Evolutionary conservation across 2,329 filamentous ascomycete genomes (phyloP), one percentile per base, ranked within the genome.

Genomic region (Periconia sp.): DNA sequence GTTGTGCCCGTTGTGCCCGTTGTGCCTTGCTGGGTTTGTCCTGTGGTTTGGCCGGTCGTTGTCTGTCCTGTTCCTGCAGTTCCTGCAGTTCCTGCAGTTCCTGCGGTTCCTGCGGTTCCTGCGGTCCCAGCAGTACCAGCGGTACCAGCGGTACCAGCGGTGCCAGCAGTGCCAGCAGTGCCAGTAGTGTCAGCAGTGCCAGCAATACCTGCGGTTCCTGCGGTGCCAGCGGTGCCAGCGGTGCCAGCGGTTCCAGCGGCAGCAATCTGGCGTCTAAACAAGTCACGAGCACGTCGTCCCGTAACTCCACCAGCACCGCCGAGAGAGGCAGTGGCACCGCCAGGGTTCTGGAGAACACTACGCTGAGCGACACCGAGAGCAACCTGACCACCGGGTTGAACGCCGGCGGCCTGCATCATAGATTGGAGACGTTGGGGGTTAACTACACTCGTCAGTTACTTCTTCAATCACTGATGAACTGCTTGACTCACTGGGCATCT

Each of bases 361-460:
- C 71, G 67, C 48, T 74, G 71, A n/a, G 71, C 71, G n/a, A 74
- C 63, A 18, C 57, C 62, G 40, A 74, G 58, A n/a, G 64, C 54
- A 45, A 73, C 68, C 45, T 69, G 64, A 17, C 69, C 69, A 19
- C 62, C 68, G 10, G 65, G 56, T 33, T 61, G 61, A 31, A 72
- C 55, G 35, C 68, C 68, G 59, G 65, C 65, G 18, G 63, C 58
- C 54, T 71, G 62, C 64, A 72, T 72, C 64, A 72, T 71, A 44
- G 64, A 62, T 52, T 73, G 70, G 33, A 74, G 62, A 43, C 70
- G 66, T 41, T 68, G 50, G 47, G 69, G 65, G 47, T 74, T 74
- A 60, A 74, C 69, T 68, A 18, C 9, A 35, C 15, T 18, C n/a
- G 46, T 70, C 53, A 69, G 60, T 11, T 6, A 23, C 3, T 3